Conservation (phyloP, 2,329 filamentous ascomycete genomes). For the Fusarium lyarnte region DNA sequence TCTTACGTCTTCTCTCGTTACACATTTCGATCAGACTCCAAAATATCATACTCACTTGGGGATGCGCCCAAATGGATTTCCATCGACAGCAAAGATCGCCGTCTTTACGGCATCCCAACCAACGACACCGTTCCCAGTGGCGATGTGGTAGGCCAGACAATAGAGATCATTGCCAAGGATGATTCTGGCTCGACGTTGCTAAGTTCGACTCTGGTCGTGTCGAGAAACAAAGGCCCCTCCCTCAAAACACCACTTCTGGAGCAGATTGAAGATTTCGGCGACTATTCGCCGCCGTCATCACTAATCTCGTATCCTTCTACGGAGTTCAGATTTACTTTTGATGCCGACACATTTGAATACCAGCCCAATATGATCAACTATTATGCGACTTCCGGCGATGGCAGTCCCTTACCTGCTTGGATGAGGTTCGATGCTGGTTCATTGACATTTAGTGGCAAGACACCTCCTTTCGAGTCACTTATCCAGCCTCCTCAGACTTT, state of each 20-base stretch:
- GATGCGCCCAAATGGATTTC: conserved; percentile 78
- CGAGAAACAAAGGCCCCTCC: conserved; percentile 62
- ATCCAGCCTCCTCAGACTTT: conserved; percentile 77
- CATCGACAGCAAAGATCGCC: conserved; percentile 71
- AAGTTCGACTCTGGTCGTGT: conserved; percentile 77
- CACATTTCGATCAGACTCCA: conserved; percentile 75
- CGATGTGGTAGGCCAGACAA: conserved; percentile 66
- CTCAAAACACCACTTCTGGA: conserved; percentile 65
- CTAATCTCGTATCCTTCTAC: conserved; percentile 65
- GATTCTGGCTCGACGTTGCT: conserved; percentile 69
- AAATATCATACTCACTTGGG: conserved; percentile 73
- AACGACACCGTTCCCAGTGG: conserved; percentile 58
- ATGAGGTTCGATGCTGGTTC: conserved; percentile 73
- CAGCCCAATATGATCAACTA: conserved; percentile 67
- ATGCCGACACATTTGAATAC: conserved; percentile 70
- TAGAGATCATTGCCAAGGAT: conserved; percentile 78
- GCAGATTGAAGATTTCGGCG: conserved; percentile 67
- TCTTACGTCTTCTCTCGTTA: conserved; percentile 76
- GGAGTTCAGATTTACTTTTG: conserved; percentile 63
- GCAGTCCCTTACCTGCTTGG: conserved; percentile 88
- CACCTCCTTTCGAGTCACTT: conserved; percentile 71
- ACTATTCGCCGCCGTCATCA: conserved; percentile 68
- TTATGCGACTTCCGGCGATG: conserved; percentile 79
- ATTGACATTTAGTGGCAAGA: conserved; percentile 76
- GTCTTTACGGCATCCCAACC: conserved; percentile 76